phyloP scores from a whole-genome alignment of 2,329 filamentous ascomycete genomes.

The Diaporthe sp. region DNA sequence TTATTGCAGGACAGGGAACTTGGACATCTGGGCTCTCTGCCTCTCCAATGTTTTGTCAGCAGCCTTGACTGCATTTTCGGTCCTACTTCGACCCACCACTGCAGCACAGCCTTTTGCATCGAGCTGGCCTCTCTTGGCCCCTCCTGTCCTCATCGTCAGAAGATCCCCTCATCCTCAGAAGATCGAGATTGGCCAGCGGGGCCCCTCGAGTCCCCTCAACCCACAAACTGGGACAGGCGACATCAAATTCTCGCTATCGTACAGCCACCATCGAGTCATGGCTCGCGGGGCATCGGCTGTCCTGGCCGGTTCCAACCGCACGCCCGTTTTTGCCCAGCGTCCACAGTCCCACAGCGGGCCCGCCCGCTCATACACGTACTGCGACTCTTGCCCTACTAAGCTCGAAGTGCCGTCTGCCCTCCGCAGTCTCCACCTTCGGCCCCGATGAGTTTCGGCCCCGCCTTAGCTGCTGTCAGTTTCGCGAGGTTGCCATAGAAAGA shows the following conservation, averaged over 20 bases:
- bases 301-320: not conserved
- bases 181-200: not conserved
- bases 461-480: not conserved
- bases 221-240: not conserved
- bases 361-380: not conserved
- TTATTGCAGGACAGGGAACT: not conserved
- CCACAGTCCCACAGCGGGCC: conserved; percentile 8
- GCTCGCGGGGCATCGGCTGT: conserved; percentile 8
- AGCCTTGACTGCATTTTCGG: not conserved
- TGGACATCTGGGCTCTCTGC: not conserved
- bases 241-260: conserved; percentile 20
- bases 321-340: not conserved
- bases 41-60: not conserved
- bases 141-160: not conserved
- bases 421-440: conserved; percentile 24
- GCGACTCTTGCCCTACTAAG: not conserved
- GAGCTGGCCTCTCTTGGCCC: not conserved
- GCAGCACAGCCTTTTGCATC: conserved; percentile 13
- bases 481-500: no score
- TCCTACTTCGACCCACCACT: not conserved
- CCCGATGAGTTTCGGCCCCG: conserved; percentile 2
- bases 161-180: not conserved
- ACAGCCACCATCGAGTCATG: conserved; percentile 9
- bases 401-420: conserved; percentile 5
- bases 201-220: not conserved